Evolutionary conservation across 495 filamentous ascomycete species (phyloP), one percentile per base, ranked within the genome.

Genomic region (Penicillium chermesinum): DNA sequence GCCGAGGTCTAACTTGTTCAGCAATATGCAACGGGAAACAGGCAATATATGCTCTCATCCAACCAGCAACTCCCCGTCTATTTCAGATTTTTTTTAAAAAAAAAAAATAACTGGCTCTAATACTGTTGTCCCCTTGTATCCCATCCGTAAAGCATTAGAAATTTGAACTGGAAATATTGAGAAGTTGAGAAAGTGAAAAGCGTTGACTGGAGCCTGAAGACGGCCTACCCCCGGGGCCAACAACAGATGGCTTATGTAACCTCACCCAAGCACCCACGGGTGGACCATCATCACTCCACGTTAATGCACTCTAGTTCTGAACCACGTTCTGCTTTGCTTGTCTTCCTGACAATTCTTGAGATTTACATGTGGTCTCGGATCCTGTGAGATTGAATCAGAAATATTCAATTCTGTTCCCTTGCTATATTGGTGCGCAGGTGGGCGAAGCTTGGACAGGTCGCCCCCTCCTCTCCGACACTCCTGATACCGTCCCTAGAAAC

Each of bases 241-340:
- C n/a, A n/a, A n/a, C n/a, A 30, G 25, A 30, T 5, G 4, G 25
- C 25, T 62, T 62, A 62, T 55, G 54, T 59, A 61, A 64, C 37
- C 19, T 16, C 35, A 22, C n/a, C 35, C 14, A 32, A 25, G 14
- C 44, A 48, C 44, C 40, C 32, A 58, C 49, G 38, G 32, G 25
- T 35, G 41, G 41, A 35, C 55, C 58, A 53, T 61, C 58, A 57
- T 61, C 58, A 61, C 60, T 63, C 59, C 57, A 54, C 52, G 25
- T 30, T 10, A 30, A 30, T 30, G 25, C 25, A 10, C 25, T 30
- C 49, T 42, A 15, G 38, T 15, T 48, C 48, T 53, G 46, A 27
- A 53, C 53, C 41, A 60, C 55, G 25, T 49, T 46, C 43, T 52
- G 45, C 44, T 38, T 37, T 45, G 35, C 48, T 48, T 48, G 10